These are phyloP conservation scores for Epichloe sylvatica DNA, from an alignment of 2,329 filamentous ascomycete genomes.

Conservation along the genomic window DNA sequence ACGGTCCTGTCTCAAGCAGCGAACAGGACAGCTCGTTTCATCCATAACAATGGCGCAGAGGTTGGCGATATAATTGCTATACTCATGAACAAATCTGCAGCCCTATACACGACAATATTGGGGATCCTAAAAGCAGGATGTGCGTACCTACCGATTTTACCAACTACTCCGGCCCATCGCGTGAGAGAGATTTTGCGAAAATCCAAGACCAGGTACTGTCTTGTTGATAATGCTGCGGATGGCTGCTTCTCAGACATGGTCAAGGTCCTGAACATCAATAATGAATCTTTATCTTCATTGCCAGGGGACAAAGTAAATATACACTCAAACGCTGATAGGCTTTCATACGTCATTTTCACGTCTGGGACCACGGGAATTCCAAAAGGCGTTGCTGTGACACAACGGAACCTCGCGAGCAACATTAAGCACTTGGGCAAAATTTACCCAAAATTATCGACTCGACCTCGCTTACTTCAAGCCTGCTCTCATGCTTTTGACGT, in stretches of 20 bases:
- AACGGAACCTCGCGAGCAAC: constrained; percentile 63
- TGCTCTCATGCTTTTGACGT: constrained; percentile 80
- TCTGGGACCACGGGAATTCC: constrained; percentile 70
- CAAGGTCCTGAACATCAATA: constrained; percentile 22
- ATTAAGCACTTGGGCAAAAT: constrained; percentile 49
- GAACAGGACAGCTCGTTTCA: constrained; percentile 45
- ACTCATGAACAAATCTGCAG: constrained; percentile 60
- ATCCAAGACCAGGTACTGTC: constrained; percentile 34
- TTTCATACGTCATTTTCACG: constrained; percentile 71
- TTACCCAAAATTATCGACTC: constrained; percentile 40
- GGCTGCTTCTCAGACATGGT: constrained; percentile 6
- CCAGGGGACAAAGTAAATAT: constrained; percentile 24
- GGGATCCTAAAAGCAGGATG: constrained; percentile 61
- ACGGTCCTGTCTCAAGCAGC: constrained; percentile 46
- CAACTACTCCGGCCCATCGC: constrained; percentile 51
- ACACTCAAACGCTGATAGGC: constrained; percentile 28
- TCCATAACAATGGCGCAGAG: constrained; percentile 33
- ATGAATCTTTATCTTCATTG: constrained; percentile 14
- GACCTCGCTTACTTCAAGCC: constrained; percentile 58
- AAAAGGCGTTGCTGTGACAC: constrained; percentile 67
- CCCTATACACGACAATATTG: constrained; percentile 61
- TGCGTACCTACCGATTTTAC: constrained; percentile 67
- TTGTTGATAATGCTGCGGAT: constrained; percentile 24
- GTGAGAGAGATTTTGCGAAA: constrained; percentile 48
- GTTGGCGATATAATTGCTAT: constrained; percentile 53